Evolutionary conservation across 768 basidiomycete genomes (phyloP), one percentile per base, ranked within the genome.

Genomic region (Naganishia kalamii): DNA sequence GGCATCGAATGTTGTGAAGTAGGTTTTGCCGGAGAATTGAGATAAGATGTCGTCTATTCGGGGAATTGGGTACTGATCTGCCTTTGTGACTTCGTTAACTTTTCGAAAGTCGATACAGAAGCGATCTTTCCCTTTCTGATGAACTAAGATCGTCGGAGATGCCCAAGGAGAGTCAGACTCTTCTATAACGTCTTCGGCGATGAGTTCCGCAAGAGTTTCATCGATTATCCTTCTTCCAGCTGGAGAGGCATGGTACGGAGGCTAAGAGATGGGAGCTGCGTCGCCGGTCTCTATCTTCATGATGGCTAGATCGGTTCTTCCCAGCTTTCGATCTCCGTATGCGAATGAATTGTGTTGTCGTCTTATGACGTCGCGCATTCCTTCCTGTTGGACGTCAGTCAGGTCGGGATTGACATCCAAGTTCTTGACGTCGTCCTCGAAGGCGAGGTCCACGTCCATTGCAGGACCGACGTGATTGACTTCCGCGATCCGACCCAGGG

Each of bases 201-300:
- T n/a, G n/a, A n/a, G n/a, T n/a, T n/a, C n/a, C n/a, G n/a, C n/a
- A n/a, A n/a, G n/a, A n/a, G n/a, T n/a, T n/a, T n/a, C n/a, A n/a
- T n/a, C n/a, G n/a, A n/a, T 61, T 21, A 61, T 43, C 32, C 40
- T 47, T n/a, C 44, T 19, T 47, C 44, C 61, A 32, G 30, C 61
- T 48, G 61, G 46, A 32, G 46, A 47, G 30, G 59, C 62, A 64
- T 64, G 62, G 49, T 51, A 64, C 29, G 62, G 62, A 41, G 62
- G 21, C 23, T 25, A 17, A 43, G 46, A 49, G 23, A 64, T 50
- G 21, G 62, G 62, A 21, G 49, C 52, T 6, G 49, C 49, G 25
- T 64, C 62, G 23, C 37, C 48, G 12, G 62, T 64, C n/a, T n/a
- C n/a, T n/a, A n/a, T n/a, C n/a, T n/a, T n/a, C n/a, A n/a, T n/a